phyloP scores from a whole-genome alignment of 1,139 yeast genomes.

The Saccharomyces hybrid region DNA sequence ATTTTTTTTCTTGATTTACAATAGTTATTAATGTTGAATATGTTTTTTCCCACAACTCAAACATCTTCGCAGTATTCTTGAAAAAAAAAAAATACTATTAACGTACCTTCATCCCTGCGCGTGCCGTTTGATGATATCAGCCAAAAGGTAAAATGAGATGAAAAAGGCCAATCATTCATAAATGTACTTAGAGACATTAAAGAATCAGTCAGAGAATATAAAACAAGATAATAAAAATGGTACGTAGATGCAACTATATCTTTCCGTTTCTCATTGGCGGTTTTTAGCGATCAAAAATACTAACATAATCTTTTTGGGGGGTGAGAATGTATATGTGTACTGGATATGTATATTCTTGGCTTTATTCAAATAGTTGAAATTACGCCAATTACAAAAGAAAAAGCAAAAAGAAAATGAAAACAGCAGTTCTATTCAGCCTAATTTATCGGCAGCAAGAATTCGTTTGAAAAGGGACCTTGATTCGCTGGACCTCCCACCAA shows the following conservation, averaged over 20 bases:
- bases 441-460: constrained; percentile 43
- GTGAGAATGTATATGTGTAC: constrained; percentile 1
- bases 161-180: neutral
- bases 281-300: neutral
- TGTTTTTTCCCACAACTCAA: neutral
- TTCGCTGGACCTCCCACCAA: constrained; percentile 60
- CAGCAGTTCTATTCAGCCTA: constrained; percentile 5
- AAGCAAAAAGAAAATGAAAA: constrained; percentile 38
- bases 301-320: neutral
- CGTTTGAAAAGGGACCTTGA: constrained; percentile 50
- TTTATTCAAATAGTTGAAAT: constrained; percentile 37
- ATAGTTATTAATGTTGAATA: constrained; percentile 52
- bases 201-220: neutral
- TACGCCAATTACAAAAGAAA: constrained; percentile 53
- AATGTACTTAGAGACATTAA: neutral
- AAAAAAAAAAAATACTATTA: neutral
- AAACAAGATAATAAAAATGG: neutral
- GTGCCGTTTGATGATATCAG: neutral
- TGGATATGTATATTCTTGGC: neutral
- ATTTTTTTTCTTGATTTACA: constrained; percentile 36
- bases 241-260: neutral
- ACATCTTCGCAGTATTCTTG: neutral
- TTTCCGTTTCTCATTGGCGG: neutral
- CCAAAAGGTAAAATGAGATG: neutral
- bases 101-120: neutral